Base-by-base conservation (phyloP, 2,329 filamentous ascomycete species). In the Mycosphaerella sp. region DNA sequence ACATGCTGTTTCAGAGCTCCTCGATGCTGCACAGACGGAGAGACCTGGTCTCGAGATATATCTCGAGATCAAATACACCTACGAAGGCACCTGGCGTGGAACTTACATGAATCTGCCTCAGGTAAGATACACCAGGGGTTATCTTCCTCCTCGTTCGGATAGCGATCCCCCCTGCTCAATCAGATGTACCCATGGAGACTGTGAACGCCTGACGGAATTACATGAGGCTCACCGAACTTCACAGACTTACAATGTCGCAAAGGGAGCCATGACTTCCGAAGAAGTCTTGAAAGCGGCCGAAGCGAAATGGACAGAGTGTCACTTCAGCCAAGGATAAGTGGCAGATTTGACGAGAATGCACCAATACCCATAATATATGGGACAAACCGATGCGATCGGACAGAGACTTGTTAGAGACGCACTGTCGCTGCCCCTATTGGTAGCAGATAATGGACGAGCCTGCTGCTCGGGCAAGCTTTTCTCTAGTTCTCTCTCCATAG, bases 31-130 rank as follows among this genome's bases (percentile, higher is more conserved):
- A 31, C 46, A 48, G 11, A 34, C 44, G 11, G 48, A 31, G 6
- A 17, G 47, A 14, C 47, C 46, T 2, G 21, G 31, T 3, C 31
- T 54, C n/a, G 47, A 53, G 17, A 32, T 55, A 10, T 54, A 39
- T 26, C 31, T 59, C 8, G 53, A 59, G 51, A 45, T 59, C 34
- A 46, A 45, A 32, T 59, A 59, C 39, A 41, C 45, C 4, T 52
- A 54, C 34, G 53, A 48, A 10, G 51, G 54, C 32, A 48, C 51
- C 14, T 59, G 56, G 56, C 51, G 51, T 17, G 53, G 49, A 7
- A 43, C 51, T 10, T 54, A 45, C 29, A 23, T 47, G 38, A 14
- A 44, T 31, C 48, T 32, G 11, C 53, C 53, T 12, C 38, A 51
- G 48, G 48, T 51, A 39, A 51, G 48, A 44, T 26, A 12, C n/a